These are phyloP conservation scores for Penicillium bialowiezense DNA, from an alignment of 495 filamentous ascomycete genomes.

Conservation along the genomic window DNA sequence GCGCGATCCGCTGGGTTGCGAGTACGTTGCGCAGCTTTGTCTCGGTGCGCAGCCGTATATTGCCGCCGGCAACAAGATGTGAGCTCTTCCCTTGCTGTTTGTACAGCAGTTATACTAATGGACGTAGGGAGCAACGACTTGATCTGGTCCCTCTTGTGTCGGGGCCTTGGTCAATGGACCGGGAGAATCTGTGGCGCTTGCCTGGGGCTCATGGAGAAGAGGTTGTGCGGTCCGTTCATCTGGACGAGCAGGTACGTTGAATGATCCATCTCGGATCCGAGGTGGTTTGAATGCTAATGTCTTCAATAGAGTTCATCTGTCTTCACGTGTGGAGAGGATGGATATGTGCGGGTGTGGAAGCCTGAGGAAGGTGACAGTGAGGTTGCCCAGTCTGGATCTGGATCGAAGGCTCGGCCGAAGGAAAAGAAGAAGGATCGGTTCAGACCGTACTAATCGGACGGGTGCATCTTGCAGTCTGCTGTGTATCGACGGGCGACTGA, in stretches of 20 bases:
- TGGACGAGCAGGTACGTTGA: conserved; percentile 61
- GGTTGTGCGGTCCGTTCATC: conserved; percentile 73
- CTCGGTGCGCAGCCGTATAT: conserved; percentile 50
- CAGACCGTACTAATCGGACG: conserved; percentile 37
- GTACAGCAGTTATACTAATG: neutral
- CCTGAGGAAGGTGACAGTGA: conserved; percentile 19
- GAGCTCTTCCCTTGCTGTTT: conserved; percentile 13
- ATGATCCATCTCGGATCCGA: neutral
- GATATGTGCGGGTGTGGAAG: conserved; percentile 54
- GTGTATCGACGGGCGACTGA: conserved; percentile 21
- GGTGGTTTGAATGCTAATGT: too few relatives aligned
- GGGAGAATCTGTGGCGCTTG: conserved; percentile 60
- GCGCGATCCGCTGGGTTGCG: conserved; percentile 64
- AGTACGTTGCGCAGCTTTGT: conserved; percentile 78
- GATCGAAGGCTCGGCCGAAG: conserved; percentile 25
- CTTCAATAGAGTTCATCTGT: conserved; percentile 57
- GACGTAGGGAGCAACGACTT: conserved; percentile 56
- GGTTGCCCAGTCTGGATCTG: conserved; percentile 15
- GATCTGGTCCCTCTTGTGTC: conserved; percentile 65
- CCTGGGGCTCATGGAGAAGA: conserved; percentile 80
- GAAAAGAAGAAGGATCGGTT: conserved; percentile 44
- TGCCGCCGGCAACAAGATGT: conserved; percentile 44
- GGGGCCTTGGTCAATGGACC: conserved; percentile 58
- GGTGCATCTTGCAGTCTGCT: conserved; percentile 11
- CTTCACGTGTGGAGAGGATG: conserved; percentile 78